Base-by-base conservation (phyloP, 1,284 basidiomycete species). In the Somion occarium region DNA sequence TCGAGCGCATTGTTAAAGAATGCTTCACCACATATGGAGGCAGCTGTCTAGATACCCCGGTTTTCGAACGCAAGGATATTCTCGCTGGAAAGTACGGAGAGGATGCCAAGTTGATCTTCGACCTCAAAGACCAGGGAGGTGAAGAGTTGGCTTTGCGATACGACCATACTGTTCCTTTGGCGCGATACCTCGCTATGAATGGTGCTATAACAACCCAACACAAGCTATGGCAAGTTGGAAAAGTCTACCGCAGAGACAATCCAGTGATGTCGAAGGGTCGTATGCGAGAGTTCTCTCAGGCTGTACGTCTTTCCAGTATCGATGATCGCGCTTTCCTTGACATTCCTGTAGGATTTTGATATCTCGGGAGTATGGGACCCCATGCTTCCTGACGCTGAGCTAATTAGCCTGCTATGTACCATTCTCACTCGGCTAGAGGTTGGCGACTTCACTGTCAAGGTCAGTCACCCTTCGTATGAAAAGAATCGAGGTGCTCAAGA, bases 281-380 rank as follows among this genome's bases (percentile, higher is more conserved):
- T 37, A 98, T 99, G 93, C 82, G 96, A 56, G 96, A 99, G 73
- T 99, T 99, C 67, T 95, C 93, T 66, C 96, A 99, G 73, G 98
- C 96, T 58, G 93, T 95, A 60, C 62, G 85, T 76, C 1, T 20
- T 18, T 27, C 37, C 38, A 2, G 15, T 26, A 2, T 38, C 26
- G 26, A 11, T 44, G 2, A 30, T 46, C n/a, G 27, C 24, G 9
- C n/a, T 41, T 53, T 13, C 49, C 44, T 18, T 72, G 77, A 11
- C 74, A 76, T 52, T 71, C 20, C 34, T 51, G 71, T 57, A 85
- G 93, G 96, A 99, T 69, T 91, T 98, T 63, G 97, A 99, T 70
- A 95, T 99, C 56, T 85, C 91, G n/a, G 96, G 96, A 22, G 65
- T 70, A 5, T 96, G 91, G 83, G 96, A 99, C 69, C 73, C 92